Conservation (phyloP, 768 basidiomycete genomes). For the Mycena floridula region DNA sequence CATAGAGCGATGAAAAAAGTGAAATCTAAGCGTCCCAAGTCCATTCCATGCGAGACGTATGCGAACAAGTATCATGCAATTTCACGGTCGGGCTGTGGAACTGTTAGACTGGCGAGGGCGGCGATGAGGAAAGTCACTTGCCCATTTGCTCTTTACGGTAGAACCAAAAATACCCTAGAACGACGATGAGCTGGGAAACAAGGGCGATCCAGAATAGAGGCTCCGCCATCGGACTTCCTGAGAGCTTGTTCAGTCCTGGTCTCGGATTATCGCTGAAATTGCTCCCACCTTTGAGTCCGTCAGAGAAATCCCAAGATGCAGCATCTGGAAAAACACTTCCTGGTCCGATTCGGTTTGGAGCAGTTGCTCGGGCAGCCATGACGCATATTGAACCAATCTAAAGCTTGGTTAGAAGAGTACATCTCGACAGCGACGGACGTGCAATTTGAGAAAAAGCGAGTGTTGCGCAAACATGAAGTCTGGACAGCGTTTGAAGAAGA, state of each 20-base stretch:
- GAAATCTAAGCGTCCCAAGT: too few relatives aligned
- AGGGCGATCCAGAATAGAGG: conserved; percentile 88
- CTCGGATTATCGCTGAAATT: conserved; percentile 1
- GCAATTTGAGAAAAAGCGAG: conserved; percentile 85
- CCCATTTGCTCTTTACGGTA: conserved; percentile 92
- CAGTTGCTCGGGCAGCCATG: conserved; percentile 88
- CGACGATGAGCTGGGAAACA: conserved; percentile 75
- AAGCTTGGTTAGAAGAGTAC: too few relatives aligned
- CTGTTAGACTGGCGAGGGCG: too few relatives aligned
- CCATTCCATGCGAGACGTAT: too few relatives aligned
- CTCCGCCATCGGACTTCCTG: conserved; percentile 74
- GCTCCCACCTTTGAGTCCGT: conserved; percentile 50
- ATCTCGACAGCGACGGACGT: too few relatives aligned
- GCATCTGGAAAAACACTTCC: conserved; percentile 89
- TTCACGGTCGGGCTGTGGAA: too few relatives aligned
- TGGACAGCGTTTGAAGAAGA: conserved; percentile 84
- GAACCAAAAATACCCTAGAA: conserved; percentile 94
- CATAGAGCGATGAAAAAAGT: too few relatives aligned
- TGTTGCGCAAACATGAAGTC: conserved; percentile 91
- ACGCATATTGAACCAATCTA: conserved; percentile 88
- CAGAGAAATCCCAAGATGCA: conserved; percentile 81
- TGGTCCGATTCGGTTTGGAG: conserved; percentile 86
- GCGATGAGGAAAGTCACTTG: too few relatives aligned
- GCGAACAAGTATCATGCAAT: too few relatives aligned
- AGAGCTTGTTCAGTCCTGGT: conserved; percentile 2